Evolutionary conservation across 805 yeast species (phyloP), one percentile per base, ranked within the genome.

Genomic region (Metschnikowia kofuensis): DNA sequence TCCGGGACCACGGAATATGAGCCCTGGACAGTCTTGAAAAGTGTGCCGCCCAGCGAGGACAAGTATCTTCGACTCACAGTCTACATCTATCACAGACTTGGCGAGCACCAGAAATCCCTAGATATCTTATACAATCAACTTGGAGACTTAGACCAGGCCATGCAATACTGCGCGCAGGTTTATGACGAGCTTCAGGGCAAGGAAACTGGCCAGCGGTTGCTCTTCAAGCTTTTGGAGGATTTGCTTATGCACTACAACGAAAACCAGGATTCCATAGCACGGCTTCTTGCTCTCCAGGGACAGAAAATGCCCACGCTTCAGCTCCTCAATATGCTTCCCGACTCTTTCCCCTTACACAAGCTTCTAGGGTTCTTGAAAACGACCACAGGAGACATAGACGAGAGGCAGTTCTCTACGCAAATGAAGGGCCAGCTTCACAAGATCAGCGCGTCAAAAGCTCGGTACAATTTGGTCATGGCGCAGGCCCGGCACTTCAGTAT

Each of bases 41-140:
- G 65, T 42, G 65, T 70, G 10, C 72, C 75, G 1, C 58, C 66
- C 3, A 60, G 64, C 28, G 63, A 66, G 31, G 67, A 65, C 35
- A 58, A 56, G 30, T 68, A 62, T 49, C 56, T 77, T 8, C 68
- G 78, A 26, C 71, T 84, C 36, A 75, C 79, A 37, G 80, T 87
- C 0, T 73, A 78, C 40, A 78, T 90, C 2, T 72, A 85, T 46
- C 76, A 76, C 40, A 76, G 80, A 50, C 59, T 86, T 38, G 83
- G 80, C 1, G 80, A 80, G 45, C 88, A 87, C 59, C 74, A 75
- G 10, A 76, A 80, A 43, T 84, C 89, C 0, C 67, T 92, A 14
- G 79, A 80, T 47, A 77, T 89, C 2, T 72, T 83, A 27, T 81
- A 80, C 41, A 73, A 78, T 42, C 81, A 82, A 16, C 64, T 87